phyloP scores from a whole-genome alignment of 2,329 filamentous ascomycete species.

The Penicillium sp. region DNA sequence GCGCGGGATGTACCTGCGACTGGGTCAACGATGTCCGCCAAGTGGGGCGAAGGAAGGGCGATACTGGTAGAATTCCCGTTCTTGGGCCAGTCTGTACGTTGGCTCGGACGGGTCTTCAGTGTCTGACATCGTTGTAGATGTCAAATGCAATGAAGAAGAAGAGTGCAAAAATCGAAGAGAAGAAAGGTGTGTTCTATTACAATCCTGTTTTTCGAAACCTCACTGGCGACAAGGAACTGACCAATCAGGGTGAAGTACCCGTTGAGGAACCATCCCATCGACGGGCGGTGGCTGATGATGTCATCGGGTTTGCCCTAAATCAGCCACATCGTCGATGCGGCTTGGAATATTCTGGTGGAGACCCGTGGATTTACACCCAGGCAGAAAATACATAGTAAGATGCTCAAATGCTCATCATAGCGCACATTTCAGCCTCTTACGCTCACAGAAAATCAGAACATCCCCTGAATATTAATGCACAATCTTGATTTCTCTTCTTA shows the following conservation, averaged over 20 bases:
- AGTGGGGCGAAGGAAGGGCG: background rate
- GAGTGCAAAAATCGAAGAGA: background rate
- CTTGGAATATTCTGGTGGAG: too few species aligned
- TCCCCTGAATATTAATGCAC: too few species aligned
- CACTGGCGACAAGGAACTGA: background rate
- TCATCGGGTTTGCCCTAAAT: background rate
- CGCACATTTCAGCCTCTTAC: too few species aligned
- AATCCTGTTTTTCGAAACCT: background rate
- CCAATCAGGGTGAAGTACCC: background rate
- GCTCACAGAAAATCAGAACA: too few species aligned
- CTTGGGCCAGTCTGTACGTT: constrained; percentile 16
- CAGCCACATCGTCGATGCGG: too few species aligned
- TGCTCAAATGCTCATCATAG: too few species aligned
- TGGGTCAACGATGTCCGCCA: constrained; percentile 7
- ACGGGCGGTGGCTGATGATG: background rate
- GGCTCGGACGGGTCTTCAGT: background rate
- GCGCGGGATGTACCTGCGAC: constrained; percentile 14
- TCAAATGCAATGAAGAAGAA: background rate
- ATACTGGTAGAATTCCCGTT: constrained; percentile 27
- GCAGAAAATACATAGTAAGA: too few species aligned
- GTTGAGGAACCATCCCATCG: background rate
- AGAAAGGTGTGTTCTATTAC: background rate
- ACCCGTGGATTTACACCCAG: too few species aligned
- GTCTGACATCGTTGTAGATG: background rate
- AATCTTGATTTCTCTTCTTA: too few species aligned